Base-by-base conservation (phyloP, 768 basidiomycete species). In the Leucocoprinus leucothites region DNA sequence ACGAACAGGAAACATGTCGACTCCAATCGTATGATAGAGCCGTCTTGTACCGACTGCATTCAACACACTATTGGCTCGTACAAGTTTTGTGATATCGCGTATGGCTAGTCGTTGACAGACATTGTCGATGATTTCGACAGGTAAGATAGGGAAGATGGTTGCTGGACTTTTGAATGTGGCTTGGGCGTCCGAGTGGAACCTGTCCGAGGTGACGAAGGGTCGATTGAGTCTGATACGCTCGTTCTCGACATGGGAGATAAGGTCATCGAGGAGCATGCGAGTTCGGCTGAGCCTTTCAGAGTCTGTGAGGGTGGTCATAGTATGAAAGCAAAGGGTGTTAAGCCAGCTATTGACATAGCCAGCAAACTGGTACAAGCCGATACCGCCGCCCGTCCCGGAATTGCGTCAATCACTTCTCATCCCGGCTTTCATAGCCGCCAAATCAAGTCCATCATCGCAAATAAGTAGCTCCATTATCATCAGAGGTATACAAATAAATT, bases 121-220 rank as follows among this genome's bases (percentile, higher is more conserved):
- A 42, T 59, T 53, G 58, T 68, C 66, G 24, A 71, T 46, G 41
- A 71, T 51, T 47, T 71, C 70, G 9, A 62, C 18, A n/a, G 70
- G 70, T 13, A 69, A 53, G 19, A 50, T 16, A 3, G 60, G 58
- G 28, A 43, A 48, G 28, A 45, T 28, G 1, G 42, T n/a, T 13
- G 52, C 42, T 19, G 46, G 34, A 13, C 31, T 45, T 5, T 14
- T 38, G 47, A 47, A 52, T 6, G 35, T 28, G 3, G 49, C 43
- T 26, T 35, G 40, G 22, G 51, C 21, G 34, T 16, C 28, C n/a
- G 6, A 5, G 7, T 9, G 48, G 18, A 41, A 16, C 22, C 13
- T 51, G 16, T 34, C 21, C 19, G 9, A 22, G 36, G 45, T 9
- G 40, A 36, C 9, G 28, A 9, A 28, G 21, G 54, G 11, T 16